Conservation (phyloP, 495 filamentous ascomycete species). For the Penicillium turbatum region DNA sequence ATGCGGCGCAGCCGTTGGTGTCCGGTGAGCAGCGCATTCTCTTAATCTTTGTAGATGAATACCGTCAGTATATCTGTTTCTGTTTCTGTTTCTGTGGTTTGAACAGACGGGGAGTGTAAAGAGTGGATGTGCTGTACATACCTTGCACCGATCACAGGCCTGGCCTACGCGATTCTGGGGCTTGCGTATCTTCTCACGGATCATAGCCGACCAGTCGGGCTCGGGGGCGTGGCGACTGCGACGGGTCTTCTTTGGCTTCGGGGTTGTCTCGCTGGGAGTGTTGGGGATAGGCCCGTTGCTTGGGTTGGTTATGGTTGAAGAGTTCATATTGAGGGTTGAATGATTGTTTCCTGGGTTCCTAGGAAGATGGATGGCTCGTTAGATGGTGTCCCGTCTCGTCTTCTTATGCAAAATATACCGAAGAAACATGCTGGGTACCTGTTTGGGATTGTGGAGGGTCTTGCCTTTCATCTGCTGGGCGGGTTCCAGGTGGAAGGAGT, state of each 20-base stretch:
- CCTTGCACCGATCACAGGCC: slow-evolving; percentile 90
- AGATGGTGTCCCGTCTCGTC: background rate
- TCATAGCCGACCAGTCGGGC: slow-evolving; percentile 9
- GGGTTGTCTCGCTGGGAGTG: background rate
- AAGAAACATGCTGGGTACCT: background rate
- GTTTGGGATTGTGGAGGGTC: background rate
- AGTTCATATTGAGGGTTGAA: background rate
- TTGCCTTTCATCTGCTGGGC: background rate
- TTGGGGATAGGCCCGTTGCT: background rate
- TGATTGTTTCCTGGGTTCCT: background rate
- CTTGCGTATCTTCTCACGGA: background rate
- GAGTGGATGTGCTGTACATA: slow-evolving; percentile 31
- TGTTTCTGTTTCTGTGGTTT: background rate
- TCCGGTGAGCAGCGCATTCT: slow-evolving; percentile 80
- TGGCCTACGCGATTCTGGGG: slow-evolving; percentile 46
- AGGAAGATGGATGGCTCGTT: background rate
- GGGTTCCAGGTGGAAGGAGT: background rate
- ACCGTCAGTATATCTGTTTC: background rate
- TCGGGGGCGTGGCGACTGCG: slow-evolving; percentile 9
- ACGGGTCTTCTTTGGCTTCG: slow-evolving; percentile 3
- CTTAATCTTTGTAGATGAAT: slow-evolving; percentile 52
- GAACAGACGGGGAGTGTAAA: background rate
- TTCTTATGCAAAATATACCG: slow-evolving; percentile 1
- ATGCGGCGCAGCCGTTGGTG: slow-evolving; percentile 69
- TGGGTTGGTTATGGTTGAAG: background rate